Evolutionary conservation across 495 filamentous ascomycete species (phyloP), one percentile per base, ranked within the genome.

Genomic region (Tuber microsphaerosporum): DNA sequence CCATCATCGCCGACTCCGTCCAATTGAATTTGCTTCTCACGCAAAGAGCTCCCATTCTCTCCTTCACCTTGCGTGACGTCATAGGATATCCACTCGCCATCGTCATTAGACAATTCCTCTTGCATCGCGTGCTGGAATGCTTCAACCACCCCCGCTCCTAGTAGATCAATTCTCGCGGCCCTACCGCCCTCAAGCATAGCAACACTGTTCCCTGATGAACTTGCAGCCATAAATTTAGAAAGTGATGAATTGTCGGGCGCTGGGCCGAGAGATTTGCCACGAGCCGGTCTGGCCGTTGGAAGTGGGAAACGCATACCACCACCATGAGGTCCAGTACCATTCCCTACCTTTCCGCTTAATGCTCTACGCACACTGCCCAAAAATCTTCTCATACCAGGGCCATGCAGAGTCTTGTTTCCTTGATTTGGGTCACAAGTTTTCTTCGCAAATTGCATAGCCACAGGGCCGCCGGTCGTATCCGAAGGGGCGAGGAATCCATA

Each of bases 361-460:
- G 90, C 94, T 48, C 94, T 92, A 68, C 92, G 91, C 46, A 98
- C 92, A 76, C 91, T 93, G 0, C 94, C 94, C 69, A 99, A 87
- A 4, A 98, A 86, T 77, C 90, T 95, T 83, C 90, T 93, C 86
- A 98, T 91, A 1, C 93, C 90, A 19, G 89, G 89, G 71, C 85
- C 92, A 20, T 85, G 84, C 72, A 84, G 56, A 45, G 43, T 51
- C 48, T 76, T 79, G 37, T 77, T 80, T 37, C 70, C 73, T 9
- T 72, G 61, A 43, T 75, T 75, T 68, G 65, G 34, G n/a, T 70
- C 70, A 31, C 56, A 73, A 12, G 68, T 19, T 78, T 48, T 72
- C 74, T 73, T 70, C 20, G 42, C 31, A 37, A 56, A 51, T 71
- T 71, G 71, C 56, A 43, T 34, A 45, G 44, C 46, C 41, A 79